Percentiles rank a stretch among this genome's conserved stretches.
Conservation (phyloP, 2,329 filamentous ascomycete genomes). For the Diaporthe vaccinii region DNA sequence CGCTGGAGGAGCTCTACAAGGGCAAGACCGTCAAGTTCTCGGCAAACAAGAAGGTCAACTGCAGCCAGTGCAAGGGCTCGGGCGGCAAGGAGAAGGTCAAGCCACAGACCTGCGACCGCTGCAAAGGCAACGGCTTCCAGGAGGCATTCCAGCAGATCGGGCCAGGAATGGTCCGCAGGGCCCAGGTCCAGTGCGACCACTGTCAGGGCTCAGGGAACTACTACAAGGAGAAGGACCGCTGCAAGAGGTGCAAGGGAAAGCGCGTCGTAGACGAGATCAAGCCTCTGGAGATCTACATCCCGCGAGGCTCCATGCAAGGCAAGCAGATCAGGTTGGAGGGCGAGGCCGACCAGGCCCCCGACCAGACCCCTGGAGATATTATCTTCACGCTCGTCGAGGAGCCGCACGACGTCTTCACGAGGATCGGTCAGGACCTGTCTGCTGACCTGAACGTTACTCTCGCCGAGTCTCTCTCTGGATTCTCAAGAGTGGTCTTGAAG, state of each 20-base stretch:
- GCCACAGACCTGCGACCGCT: conserved; percentile 84
- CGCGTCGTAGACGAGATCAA: conserved; percentile 90
- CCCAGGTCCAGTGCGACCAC: conserved; percentile 82
- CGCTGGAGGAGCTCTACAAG: conserved; percentile 95
- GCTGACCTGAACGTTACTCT: conserved; percentile 86
- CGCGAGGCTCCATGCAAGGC: conserved; percentile 86
- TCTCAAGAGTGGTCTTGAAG: conserved; percentile 89
- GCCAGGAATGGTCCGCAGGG: conserved; percentile 86
- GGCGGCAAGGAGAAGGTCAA: conserved; percentile 95
- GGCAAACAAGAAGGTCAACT: conserved; percentile 94
- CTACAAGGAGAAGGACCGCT: conserved; percentile 96
- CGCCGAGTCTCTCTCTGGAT: conserved; percentile 87
- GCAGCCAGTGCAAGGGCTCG: conserved; percentile 86
- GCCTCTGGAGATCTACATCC: conserved; percentile 95
- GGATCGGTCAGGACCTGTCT: conserved; percentile 86
- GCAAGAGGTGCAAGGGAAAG: conserved; percentile 98
- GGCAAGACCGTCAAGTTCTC: conserved; percentile 98
- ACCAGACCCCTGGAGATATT: conserved; percentile 91
- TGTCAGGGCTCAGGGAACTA: conserved; percentile 89
- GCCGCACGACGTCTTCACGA: conserved; percentile 84
- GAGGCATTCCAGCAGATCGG: conserved; percentile 87
- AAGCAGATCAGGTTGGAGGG: conserved; percentile 92
- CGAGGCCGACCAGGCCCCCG: conserved; percentile 92
- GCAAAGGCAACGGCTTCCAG: conserved; percentile 83
- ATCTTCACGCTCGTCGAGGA: conserved; percentile 89